Base-by-base conservation (phyloP, 495 filamentous ascomycete genomes). In the Podospora didyma region DNA sequence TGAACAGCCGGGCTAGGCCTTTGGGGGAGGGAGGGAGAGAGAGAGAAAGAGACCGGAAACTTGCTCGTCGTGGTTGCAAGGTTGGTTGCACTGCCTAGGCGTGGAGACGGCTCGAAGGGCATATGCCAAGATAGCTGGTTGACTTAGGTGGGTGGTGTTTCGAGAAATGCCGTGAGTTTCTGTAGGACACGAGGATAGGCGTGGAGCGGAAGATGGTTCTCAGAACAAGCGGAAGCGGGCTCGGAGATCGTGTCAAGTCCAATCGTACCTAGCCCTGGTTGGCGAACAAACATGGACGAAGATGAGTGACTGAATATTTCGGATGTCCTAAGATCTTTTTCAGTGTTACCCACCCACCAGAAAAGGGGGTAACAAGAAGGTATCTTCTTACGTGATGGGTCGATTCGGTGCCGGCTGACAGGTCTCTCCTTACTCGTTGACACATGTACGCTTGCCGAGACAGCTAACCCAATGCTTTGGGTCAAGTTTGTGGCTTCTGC, bases 381-480 rank as follows among this genome's bases (percentile, higher is more conserved):
- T 31, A 31, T 9, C 26, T 31, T 2, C 2, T 9, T 19, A 17
- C 42, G 19, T 21, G 42, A n/a, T 7, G 42, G 42, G 42, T 46
- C 19, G 42, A 7, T n/a, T 46, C 42, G 7, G 7, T 46, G n/a
- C 17, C 6, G 42, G 42, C 21, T 46, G 42, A 46, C 42, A 21
- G 42, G 42, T 21, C n/a, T 46, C 21, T 46, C 42, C 9, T 17
- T 31, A 31, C 26, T 31, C 42, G 21, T 37, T 20, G 45, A 56
- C 39, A 24, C 41, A 47, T 35, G 47, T 49, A 35, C 44, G 28
- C 42, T 60, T 56, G 53, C 57, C 51, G 62, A 61, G 55, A 61
- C 54, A 60, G 34, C 12, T 23, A n/a, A n/a, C 31, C 54, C 47
- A 45, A 31, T 20, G 46, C 24, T 60, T 34, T 58, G 57, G 57